Percentiles rank a stretch among this genome's conserved stretches.
Evolutionary conservation across 75 land plant genomes (phyloP).

Genomic region (Azolla pinnata): DNA sequence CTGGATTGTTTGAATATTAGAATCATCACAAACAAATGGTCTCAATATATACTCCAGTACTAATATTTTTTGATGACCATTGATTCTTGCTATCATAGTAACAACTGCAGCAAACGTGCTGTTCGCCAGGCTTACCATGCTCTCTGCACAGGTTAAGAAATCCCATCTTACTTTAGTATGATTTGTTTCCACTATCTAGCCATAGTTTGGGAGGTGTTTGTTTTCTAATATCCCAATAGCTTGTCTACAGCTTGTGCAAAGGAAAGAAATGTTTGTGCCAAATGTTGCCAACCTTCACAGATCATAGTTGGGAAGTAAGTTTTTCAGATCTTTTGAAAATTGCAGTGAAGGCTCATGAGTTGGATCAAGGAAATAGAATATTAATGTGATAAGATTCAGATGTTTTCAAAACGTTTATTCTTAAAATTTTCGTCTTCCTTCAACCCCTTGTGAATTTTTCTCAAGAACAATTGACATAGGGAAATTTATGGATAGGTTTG

Average conservation of each 20-base stretch:
- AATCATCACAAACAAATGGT: too few species aligned
- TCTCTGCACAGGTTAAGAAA: conserved; percentile 48
- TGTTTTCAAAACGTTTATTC: too few species aligned
- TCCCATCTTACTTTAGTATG: not conserved
- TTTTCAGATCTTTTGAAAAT: not conserved
- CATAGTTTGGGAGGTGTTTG: not conserved
- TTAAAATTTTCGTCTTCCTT: too few species aligned
- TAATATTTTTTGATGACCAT: too few species aligned
- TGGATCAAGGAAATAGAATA: too few species aligned
- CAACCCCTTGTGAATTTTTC: too few species aligned
- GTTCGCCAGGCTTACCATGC: conserved; percentile 85
- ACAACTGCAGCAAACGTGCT: conserved; percentile 53
- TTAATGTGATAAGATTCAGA: too few species aligned
- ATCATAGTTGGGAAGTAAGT: conserved; percentile 54
- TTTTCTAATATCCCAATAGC: not conserved
- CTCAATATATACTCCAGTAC: too few species aligned
- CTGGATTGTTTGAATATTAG: too few species aligned
- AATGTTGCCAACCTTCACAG: conserved; percentile 57
- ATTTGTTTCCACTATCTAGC: not conserved
- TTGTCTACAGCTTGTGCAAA: conserved; percentile 55
- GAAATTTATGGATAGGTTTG: too few species aligned
- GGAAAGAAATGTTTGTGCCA: conserved; percentile 66
- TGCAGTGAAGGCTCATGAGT: too few species aligned
- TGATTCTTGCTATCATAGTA: conserved; percentile 18
- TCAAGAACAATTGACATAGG: too few species aligned